Percentiles rank a stretch among this genome's conserved stretches.
Evolutionary conservation across 768 basidiomycete genomes (phyloP).

Genomic region (Paxillus rubicundulus): DNA sequence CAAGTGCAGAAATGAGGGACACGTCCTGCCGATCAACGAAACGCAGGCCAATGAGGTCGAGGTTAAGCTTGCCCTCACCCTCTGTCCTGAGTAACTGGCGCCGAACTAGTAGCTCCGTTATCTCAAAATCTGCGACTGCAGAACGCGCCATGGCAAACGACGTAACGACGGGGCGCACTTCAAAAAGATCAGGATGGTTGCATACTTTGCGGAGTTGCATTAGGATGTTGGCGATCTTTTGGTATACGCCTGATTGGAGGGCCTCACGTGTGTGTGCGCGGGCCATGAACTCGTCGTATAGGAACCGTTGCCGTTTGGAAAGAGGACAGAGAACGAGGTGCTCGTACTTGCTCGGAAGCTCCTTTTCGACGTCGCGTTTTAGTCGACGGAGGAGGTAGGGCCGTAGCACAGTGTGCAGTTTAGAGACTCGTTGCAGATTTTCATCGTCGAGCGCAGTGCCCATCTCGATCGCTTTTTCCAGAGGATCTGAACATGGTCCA

Average conservation of each 20-base stretch:
- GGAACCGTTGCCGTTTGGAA: slow-evolving; percentile 89
- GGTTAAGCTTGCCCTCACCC: slow-evolving; percentile 52
- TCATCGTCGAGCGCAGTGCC: slow-evolving; percentile 76
- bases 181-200: slow-evolving; percentile 91
- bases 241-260: slow-evolving; percentile 80
- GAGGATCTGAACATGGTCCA: slow-evolving; percentile 59
- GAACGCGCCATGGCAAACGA: slow-evolving; percentile 75
- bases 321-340: slow-evolving; percentile 86
- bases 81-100: slow-evolving; percentile 60
- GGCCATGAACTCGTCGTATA: slow-evolving; percentile 96
- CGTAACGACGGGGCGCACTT: slow-evolving; percentile 79
- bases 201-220: slow-evolving; percentile 99
- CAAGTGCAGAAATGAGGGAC: slow-evolving; percentile 51
- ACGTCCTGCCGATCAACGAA: slow-evolving; percentile 57
- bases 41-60: slow-evolving; percentile 62
- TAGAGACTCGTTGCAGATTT: slow-evolving; percentile 77
- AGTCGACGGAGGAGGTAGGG: slow-evolving; percentile 95
- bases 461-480: slow-evolving; percentile 92
- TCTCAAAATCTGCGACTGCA: slow-evolving; percentile 73
- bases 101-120: slow-evolving; percentile 86
- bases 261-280: slow-evolving; percentile 81
- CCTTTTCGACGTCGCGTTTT: slow-evolving; percentile 96
- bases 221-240: slow-evolving; percentile 89
- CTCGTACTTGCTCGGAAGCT: slow-evolving; percentile 90
- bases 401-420: slow-evolving; percentile 91